Conservation (phyloP, 2,329 filamentous ascomycete species). For the Magnaporthiopsis incrustans region DNA sequence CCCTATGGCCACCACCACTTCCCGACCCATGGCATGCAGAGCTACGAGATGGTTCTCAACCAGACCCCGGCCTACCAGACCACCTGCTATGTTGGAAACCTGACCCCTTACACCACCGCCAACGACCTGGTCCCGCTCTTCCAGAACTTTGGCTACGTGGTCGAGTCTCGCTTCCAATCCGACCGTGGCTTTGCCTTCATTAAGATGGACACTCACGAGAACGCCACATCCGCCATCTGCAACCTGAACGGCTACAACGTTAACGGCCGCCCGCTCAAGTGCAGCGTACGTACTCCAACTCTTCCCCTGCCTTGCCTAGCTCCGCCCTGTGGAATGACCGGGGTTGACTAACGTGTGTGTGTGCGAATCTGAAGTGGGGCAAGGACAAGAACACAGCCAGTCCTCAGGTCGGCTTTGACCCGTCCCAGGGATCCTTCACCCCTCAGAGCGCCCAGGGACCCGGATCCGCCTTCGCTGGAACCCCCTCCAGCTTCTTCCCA, state of each 20-base stretch:
- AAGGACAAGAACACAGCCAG: conserved; percentile 87
- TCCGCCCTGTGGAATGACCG: background rate
- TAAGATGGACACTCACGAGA: conserved; percentile 98
- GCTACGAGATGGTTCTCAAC: conserved; percentile 91
- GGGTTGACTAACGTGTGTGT: conserved; percentile 22
- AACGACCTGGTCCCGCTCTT: conserved; percentile 96
- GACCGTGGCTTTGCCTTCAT: conserved; percentile 97
- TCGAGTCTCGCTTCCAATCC: conserved; percentile 95
- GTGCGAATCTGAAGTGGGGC: conserved; percentile 63
- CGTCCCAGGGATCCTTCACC: conserved; percentile 60
- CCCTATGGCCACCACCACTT: conserved; percentile 97
- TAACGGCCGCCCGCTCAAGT: conserved; percentile 93
- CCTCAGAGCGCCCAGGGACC: conserved; percentile 64
- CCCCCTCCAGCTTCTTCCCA: conserved; percentile 78
- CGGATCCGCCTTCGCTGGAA: conserved; percentile 63
- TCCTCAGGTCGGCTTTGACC: conserved; percentile 69
- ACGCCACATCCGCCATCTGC: conserved; percentile 96
- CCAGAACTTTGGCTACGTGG: conserved; percentile 96
- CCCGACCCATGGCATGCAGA: conserved; percentile 91
- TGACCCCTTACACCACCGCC: conserved; percentile 92
- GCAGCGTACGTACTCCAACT: conserved; percentile 67
- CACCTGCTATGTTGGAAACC: conserved; percentile 93
- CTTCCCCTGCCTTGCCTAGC: conserved; percentile 4
- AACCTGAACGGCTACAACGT: conserved; percentile 97
- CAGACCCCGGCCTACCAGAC: conserved; percentile 98